Evolutionary conservation across 1,139 yeast species (phyloP).

Genomic region (Pichia sp.): DNA sequence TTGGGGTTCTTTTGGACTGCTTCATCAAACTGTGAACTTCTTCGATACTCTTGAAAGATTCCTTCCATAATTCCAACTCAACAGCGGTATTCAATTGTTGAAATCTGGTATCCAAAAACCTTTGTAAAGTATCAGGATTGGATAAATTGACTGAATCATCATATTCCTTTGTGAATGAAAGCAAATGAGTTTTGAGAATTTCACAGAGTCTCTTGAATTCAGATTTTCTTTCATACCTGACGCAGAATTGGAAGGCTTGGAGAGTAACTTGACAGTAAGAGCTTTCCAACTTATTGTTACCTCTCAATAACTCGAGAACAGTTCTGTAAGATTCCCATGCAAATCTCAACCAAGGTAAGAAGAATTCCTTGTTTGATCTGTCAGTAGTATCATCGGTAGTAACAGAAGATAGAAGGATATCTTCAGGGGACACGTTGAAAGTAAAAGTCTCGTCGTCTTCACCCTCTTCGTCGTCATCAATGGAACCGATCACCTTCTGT

Average conservation of each 20-base stretch:
- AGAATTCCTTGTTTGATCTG: slow-evolving; percentile 90
- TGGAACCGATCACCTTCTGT: slow-evolving; percentile 28
- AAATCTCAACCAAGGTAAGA: slow-evolving; percentile 94
- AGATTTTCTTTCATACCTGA: slow-evolving; percentile 80
- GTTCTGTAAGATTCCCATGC: slow-evolving; percentile 96
- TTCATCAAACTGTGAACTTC: slow-evolving; percentile 90
- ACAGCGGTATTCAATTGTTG: slow-evolving; percentile 89
- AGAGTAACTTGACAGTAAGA: slow-evolving; percentile 80
- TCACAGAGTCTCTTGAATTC: slow-evolving; percentile 95
- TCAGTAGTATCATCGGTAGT: slow-evolving; percentile 87
- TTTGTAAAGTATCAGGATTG: slow-evolving; percentile 87
- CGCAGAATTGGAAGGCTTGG: slow-evolving; percentile 89
- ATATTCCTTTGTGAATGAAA: slow-evolving; percentile 54
- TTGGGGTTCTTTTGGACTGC: slow-evolving; percentile 83
- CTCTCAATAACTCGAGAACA: slow-evolving; percentile 82
- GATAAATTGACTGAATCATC: slow-evolving; percentile 74
- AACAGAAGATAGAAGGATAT: slow-evolving; percentile 81
- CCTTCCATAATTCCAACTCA: slow-evolving; percentile 96
- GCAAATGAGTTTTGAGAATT: slow-evolving; percentile 84
- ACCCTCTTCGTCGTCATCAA: slow-evolving; percentile 19
- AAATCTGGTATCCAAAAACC: slow-evolving; percentile 91
- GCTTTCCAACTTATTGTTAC: slow-evolving; percentile 85
- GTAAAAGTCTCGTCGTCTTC: slow-evolving; percentile 52
- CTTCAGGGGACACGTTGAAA: slow-evolving; percentile 88
- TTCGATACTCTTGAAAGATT: slow-evolving; percentile 94